Conservation (phyloP, 192 early-diverging fungal species). For the Coemansia sp. region DNA sequence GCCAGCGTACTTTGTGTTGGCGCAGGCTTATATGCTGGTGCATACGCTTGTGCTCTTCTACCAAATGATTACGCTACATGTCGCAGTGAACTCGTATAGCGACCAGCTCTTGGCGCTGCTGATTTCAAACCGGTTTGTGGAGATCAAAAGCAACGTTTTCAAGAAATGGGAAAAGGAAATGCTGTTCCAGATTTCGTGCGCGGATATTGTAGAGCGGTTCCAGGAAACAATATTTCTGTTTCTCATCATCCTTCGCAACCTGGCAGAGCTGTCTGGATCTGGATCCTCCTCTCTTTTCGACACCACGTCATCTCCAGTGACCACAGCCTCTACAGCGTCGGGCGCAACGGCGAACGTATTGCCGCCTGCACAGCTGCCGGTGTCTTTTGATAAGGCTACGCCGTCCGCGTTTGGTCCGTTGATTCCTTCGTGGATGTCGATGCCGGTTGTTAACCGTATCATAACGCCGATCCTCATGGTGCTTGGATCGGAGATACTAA, state of each 20-base stretch:
- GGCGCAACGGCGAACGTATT: constrained; percentile 7
- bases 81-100: constrained; percentile 94
- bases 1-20: constrained; percentile 66
- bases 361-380: constrained; percentile 38
- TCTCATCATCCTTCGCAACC: constrained; percentile 89
- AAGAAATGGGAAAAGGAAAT: constrained; percentile 97
- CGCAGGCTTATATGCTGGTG: constrained; percentile 79
- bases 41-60: constrained; percentile 93
- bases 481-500: constrained; percentile 82
- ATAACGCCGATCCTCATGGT: constrained; percentile 85
- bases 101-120: constrained; percentile 91
- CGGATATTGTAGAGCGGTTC: constrained; percentile 95
- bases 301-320: constrained; percentile 6
- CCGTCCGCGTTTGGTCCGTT: constrained; percentile 61
- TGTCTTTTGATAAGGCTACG: constrained; percentile 40
- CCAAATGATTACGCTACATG: constrained; percentile 94
- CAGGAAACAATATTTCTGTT: constrained; percentile 83
- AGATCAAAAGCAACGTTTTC: constrained; percentile 96
- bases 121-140: constrained; percentile 96
- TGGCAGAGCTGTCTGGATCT: constrained; percentile 73
- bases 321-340: background rate
- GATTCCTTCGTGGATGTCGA: constrained; percentile 63
- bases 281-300: constrained; percentile 57
- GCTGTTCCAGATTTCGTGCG: constrained; percentile 91
- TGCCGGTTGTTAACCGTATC: constrained; percentile 61